Percentiles rank a stretch among this genome's conserved stretches.
These are phyloP conservation scores for Leptographium lundbergii DNA, from an alignment of 2,329 filamentous ascomycete genomes.

Conservation along the genomic window DNA sequence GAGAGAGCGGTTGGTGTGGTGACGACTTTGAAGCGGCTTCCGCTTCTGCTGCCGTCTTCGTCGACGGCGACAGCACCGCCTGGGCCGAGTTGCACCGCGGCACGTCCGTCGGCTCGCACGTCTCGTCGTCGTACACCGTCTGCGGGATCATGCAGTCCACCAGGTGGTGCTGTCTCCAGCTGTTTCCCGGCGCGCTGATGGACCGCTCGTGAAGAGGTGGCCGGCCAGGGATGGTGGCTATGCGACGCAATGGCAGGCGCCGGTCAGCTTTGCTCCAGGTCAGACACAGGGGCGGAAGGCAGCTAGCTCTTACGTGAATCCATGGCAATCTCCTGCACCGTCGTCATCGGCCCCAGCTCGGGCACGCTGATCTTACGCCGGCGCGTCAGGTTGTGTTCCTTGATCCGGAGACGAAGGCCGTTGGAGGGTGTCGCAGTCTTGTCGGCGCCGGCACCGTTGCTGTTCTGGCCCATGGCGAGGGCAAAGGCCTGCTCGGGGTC, in stretches of 20 bases:
- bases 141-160: constrained; percentile 23
- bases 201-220: constrained; percentile 53
- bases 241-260: not conserved
- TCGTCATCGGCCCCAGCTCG: constrained; percentile 55
- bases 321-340: constrained; percentile 54
- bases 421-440: not conserved
- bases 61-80: constrained; percentile 7
- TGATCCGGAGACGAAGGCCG: constrained; percentile 37
- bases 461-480: constrained; percentile 26
- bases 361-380: constrained; percentile 52
- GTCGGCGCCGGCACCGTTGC: not conserved
- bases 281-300: constrained; percentile 1
- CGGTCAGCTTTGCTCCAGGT: not conserved
- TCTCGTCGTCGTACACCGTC: constrained; percentile 20
- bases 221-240: constrained; percentile 55
- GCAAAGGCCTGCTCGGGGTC: constrained; percentile 38
- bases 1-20: constrained; percentile 30
- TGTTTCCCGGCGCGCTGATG: constrained; percentile 44
- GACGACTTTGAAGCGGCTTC: not conserved
- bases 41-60: not conserved
- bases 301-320: constrained; percentile 49
- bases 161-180: constrained; percentile 32
- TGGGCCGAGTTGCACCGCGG: constrained; percentile 13
- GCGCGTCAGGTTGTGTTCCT: constrained; percentile 42
- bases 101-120: constrained; percentile 17